Evolutionary conservation across 176 grass and related monocot genomes (phyloP).

Genomic region (Oropetium thomaeum): DNA sequence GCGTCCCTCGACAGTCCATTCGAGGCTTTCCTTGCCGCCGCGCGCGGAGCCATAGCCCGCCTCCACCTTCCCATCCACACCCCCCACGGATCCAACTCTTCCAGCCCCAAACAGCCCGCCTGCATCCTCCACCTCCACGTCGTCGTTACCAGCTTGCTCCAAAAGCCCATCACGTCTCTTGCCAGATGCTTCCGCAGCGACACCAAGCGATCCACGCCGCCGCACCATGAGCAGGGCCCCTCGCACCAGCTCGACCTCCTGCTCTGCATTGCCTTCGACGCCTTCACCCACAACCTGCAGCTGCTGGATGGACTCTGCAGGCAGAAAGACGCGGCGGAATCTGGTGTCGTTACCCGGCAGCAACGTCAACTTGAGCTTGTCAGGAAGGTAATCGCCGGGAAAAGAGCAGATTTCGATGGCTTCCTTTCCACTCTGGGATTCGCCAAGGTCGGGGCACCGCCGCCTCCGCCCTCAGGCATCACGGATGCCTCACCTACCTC

Average conservation of each 20-base stretch:
- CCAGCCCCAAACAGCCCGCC: constrained; percentile 23
- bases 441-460: constrained; percentile 57
- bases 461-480: constrained; percentile 11
- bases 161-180: constrained; percentile 61
- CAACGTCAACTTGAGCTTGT: constrained; percentile 42
- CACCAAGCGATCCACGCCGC: constrained; percentile 11
- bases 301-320: constrained; percentile 43
- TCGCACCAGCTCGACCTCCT: constrained; percentile 55
- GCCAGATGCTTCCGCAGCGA: constrained; percentile 61
- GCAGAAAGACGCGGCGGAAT: constrained; percentile 30
- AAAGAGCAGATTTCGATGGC: constrained; percentile 77
- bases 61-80: constrained; percentile 30
- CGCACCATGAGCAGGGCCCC: not conserved
- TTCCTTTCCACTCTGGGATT: constrained; percentile 78
- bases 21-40: constrained; percentile 26
- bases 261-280: constrained; percentile 73
- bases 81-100: constrained; percentile 25
- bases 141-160: constrained; percentile 60
- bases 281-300: constrained; percentile 61
- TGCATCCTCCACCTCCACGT: constrained; percentile 57
- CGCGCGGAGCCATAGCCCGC: constrained; percentile 28
- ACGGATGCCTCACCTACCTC: constrained; percentile 28
- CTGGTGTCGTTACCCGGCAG: constrained; percentile 5
- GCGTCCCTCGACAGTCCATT: constrained; percentile 40
- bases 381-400: constrained; percentile 58